Conservation (phyloP, 2,329 filamentous ascomycete species). For the Apiospora aurea region DNA sequence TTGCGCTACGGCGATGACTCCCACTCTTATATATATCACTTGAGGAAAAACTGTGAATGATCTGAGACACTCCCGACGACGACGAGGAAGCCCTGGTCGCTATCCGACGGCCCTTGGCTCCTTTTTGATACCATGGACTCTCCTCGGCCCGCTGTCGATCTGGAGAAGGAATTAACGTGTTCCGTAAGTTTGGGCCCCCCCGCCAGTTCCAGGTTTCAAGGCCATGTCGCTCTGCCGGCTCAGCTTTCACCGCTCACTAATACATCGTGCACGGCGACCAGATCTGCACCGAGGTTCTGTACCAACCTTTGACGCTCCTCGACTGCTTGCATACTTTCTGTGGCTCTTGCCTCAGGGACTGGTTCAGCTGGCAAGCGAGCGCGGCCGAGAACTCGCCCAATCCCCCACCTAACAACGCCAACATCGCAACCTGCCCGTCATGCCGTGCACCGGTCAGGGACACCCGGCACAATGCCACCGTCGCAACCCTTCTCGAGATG, state of each 20-base stretch:
- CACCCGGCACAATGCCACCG: conserved; percentile 88
- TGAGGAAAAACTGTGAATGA: neutral
- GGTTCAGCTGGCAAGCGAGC: conserved; percentile 84
- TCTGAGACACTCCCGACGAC: conserved; percentile 9
- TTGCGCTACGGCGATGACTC: conserved; percentile 11
- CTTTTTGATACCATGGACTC: conserved; percentile 53
- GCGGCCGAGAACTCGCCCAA: conserved; percentile 59
- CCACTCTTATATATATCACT: conserved; percentile 9
- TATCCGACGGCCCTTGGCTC: conserved; percentile 21
- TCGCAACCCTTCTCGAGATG: conserved; percentile 90
- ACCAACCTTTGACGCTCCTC: conserved; percentile 88
- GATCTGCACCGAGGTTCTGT: conserved; percentile 97
- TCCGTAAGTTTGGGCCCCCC: conserved; percentile 69
- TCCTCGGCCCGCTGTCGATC: conserved; percentile 65
- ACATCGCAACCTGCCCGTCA: conserved; percentile 85
- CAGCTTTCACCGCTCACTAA: conserved; percentile 22
- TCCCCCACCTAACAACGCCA: conserved; percentile 54
- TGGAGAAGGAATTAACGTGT: conserved; percentile 94
- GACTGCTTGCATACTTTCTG: conserved; percentile 97
- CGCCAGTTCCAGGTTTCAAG: conserved; percentile 24
- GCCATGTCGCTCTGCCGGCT: conserved; percentile 11
- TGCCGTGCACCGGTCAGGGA: conserved; percentile 87
- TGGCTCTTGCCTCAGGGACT: conserved; percentile 93
- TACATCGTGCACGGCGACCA: conserved; percentile 46
- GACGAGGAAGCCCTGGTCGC: conserved; percentile 24